These are phyloP conservation scores for Fusarium sp. DNA, from an alignment of 2,329 filamentous ascomycete species.

Conservation along the genomic window DNA sequence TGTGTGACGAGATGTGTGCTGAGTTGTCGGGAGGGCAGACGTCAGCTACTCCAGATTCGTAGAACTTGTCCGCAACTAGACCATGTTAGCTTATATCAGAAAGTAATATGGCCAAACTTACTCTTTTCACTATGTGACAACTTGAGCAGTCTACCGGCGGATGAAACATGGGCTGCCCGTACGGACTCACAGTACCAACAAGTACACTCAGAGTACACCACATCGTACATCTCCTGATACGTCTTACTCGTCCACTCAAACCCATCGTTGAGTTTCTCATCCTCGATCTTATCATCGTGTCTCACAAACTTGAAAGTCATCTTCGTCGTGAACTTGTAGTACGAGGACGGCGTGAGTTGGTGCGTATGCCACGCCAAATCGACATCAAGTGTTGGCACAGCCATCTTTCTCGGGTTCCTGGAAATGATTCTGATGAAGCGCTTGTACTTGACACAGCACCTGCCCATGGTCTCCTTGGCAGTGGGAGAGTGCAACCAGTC, in stretches of 20 bases:
- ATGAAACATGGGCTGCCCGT: constrained; percentile 60
- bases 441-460: constrained; percentile 74
- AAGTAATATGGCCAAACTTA: constrained; percentile 16
- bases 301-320: constrained; percentile 73
- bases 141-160: constrained; percentile 60
- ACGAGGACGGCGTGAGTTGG: constrained; percentile 74
- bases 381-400: constrained; percentile 79
- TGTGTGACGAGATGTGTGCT: constrained; percentile 81
- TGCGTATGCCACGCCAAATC: constrained; percentile 87
- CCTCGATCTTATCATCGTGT: constrained; percentile 87
- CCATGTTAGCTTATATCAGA: neutral
- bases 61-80: constrained; percentile 56
- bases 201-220: constrained; percentile 81
- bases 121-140: constrained; percentile 61
- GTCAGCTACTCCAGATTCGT: constrained; percentile 62
- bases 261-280: constrained; percentile 70
- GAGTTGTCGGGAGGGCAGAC: constrained; percentile 68
- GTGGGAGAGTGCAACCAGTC: constrained; percentile 84
- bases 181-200: constrained; percentile 85
- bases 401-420: constrained; percentile 59
- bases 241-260: constrained; percentile 80
- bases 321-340: constrained; percentile 69
- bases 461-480: constrained; percentile 71
- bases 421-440: constrained; percentile 74
- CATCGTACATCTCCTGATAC: constrained; percentile 74